Conservation (phyloP, 1,139 yeast genomes). For the Diutina catenulata region DNA sequence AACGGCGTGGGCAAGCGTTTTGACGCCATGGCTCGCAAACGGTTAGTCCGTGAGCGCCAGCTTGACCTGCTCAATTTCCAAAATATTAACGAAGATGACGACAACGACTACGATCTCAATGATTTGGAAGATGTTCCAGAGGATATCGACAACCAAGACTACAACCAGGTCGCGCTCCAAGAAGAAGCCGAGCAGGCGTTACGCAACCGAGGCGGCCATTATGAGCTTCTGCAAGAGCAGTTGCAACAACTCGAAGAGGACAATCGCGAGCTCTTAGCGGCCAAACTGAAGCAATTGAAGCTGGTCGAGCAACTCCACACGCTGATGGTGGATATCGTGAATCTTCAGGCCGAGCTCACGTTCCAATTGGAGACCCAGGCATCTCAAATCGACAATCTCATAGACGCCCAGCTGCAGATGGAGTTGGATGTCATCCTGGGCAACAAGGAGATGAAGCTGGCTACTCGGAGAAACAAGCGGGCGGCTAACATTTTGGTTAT, state of each 20-base stretch:
- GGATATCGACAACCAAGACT: not conserved
- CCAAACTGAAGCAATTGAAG: conserved; percentile 55
- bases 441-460: conserved; percentile 58
- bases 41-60: conserved; percentile 30
- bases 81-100: conserved; percentile 16
- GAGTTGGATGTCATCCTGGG: conserved; percentile 62
- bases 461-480: conserved; percentile 58
- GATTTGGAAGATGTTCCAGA: conserved; percentile 8
- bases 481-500: conserved; percentile 57
- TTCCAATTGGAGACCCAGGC: conserved; percentile 69
- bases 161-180: conserved; percentile 8
- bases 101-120: conserved; percentile 16
- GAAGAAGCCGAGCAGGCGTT: conserved; percentile 15
- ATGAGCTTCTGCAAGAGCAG: conserved; percentile 44
- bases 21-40: conserved; percentile 29
- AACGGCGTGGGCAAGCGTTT: conserved; percentile 23
- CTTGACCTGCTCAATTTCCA: conserved; percentile 31
- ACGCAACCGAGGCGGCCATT: conserved; percentile 9
- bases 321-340: conserved; percentile 70
- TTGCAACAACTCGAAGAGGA: conserved; percentile 60
- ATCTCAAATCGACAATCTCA: conserved; percentile 53
- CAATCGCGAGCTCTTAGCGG: conserved; percentile 51
- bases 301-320: conserved; percentile 62
- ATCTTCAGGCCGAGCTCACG: conserved; percentile 66
- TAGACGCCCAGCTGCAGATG: conserved; percentile 63